Percentiles rank a stretch among this genome's conserved stretches.
These are phyloP conservation scores for Nicotiana knightiana DNA, from an alignment of 257 asterid species.

Conservation along the genomic window DNA sequence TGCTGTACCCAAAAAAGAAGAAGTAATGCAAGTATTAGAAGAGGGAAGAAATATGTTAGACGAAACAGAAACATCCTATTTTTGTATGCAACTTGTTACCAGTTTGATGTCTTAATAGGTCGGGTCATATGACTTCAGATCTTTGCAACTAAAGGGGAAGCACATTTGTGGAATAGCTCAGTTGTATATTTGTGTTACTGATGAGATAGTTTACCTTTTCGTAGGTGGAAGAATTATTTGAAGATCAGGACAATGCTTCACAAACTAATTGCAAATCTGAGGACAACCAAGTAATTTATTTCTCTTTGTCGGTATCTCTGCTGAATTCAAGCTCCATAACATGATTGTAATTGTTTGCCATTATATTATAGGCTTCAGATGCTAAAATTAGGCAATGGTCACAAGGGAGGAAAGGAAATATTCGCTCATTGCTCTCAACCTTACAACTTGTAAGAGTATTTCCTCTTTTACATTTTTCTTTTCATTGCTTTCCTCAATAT, in stretches of 20 bases:
- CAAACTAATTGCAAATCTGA: constrained; percentile 34
- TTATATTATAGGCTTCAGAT: constrained; percentile 52
- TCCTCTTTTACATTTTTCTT: neutral
- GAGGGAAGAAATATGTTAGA: neutral
- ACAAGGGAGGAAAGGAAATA: constrained; percentile 88
- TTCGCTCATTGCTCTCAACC: constrained; percentile 84
- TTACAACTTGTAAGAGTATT: constrained; percentile 61
- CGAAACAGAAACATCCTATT: neutral
- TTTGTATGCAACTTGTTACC: neutral
- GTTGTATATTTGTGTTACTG: neutral
- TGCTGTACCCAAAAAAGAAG: neutral
- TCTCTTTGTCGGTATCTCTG: neutral
- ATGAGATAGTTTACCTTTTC: constrained; percentile 9
- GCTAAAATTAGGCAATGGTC: constrained; percentile 85
- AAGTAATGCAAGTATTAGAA: neutral
- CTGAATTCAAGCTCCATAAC: neutral
- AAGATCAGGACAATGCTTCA: constrained; percentile 28
- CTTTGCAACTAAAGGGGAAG: neutral
- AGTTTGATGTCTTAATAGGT: neutral
- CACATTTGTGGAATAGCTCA: neutral
- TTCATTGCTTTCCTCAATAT: too few relatives aligned
- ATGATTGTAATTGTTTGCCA: neutral
- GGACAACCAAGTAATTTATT: constrained; percentile 43
- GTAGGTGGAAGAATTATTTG: constrained; percentile 71
- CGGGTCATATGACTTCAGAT: neutral